phyloP scores from a whole-genome alignment of 1,284 basidiomycete species.

The Malassezia obtusa region DNA sequence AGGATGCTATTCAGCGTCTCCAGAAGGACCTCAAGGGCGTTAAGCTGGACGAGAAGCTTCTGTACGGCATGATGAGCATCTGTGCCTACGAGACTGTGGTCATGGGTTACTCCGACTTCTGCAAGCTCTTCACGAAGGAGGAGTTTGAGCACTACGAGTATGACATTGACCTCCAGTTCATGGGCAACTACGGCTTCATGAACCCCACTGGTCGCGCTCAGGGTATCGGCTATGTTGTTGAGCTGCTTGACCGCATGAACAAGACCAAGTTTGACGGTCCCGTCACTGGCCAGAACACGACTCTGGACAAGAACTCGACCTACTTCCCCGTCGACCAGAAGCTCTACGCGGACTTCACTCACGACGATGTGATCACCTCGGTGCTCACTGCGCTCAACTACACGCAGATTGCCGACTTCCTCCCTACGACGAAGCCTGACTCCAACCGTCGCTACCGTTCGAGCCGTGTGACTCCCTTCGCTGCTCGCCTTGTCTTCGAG shows the following conservation, averaged over 20 bases:
- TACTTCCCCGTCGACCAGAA: conserved; percentile 40
- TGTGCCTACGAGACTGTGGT: conserved; percentile 39
- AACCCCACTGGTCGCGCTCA: conserved; percentile 67
- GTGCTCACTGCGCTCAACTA: conserved; percentile 39
- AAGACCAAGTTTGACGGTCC: conserved; percentile 18
- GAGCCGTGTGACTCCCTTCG: conserved; percentile 30
- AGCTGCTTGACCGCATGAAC: conserved; percentile 36
- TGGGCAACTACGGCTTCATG: conserved; percentile 62
- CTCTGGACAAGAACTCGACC: conserved; percentile 22
- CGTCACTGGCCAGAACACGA: conserved; percentile 35
- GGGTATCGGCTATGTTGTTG: conserved; percentile 65
- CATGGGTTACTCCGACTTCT: conserved; percentile 55
- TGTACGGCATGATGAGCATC: conserved; percentile 48
- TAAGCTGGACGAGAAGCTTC: conserved; percentile 49
- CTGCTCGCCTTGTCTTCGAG: conserved; percentile 28
- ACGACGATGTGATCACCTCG: conserved; percentile 35
- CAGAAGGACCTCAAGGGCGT: conserved; percentile 29
- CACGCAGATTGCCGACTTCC: conserved; percentile 28
- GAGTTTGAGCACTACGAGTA: conserved; percentile 70
- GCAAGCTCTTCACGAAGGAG: conserved; percentile 72
- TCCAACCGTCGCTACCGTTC: conserved; percentile 27
- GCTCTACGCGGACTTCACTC: conserved; percentile 40
- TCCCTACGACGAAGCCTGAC: conserved; percentile 22
- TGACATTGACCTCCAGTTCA: conserved; percentile 54
- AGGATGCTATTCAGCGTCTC: conserved; percentile 27